A percentile compares a stretch with the other conserved stretches of the same genome.
These are phyloP conservation scores for Tagetes patula DNA, from an alignment of 129 eudicot genomes.

Conservation along the genomic window DNA sequence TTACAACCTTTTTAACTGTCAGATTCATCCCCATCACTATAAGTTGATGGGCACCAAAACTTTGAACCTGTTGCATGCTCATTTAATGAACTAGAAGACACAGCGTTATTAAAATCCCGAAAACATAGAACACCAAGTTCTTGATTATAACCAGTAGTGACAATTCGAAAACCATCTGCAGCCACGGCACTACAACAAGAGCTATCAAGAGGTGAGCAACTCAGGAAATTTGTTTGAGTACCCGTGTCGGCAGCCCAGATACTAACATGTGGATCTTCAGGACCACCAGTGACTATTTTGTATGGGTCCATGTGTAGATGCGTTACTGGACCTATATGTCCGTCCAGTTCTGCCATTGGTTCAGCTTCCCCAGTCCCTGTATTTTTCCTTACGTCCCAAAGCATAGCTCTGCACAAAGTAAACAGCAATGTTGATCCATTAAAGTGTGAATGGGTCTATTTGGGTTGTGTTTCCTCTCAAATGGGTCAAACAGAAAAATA, in stretches of 20 bases:
- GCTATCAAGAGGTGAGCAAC: constrained; percentile 24
- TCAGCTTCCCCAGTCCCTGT: constrained; percentile 31
- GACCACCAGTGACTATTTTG: constrained; percentile 72
- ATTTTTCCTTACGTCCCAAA: constrained; percentile 75
- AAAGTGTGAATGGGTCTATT: neutral
- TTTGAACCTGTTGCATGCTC: constrained; percentile 39
- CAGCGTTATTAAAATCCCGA: constrained; percentile 60
- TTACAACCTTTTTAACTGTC: constrained; percentile 22
- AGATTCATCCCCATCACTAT: constrained; percentile 42
- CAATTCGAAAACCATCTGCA: constrained; percentile 57
- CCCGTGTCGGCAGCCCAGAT: constrained; percentile 72
- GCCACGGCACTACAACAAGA: constrained; percentile 65
- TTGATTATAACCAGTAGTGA: constrained; percentile 39
- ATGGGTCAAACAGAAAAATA: neutral
- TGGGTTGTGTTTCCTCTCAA: neutral
- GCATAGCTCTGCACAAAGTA: constrained; percentile 55
- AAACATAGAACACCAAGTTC: constrained; percentile 35
- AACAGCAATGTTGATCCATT: constrained; percentile 16
- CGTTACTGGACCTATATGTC: constrained; percentile 67
- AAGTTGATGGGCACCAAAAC: constrained; percentile 52
- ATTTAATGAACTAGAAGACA: constrained; percentile 13
- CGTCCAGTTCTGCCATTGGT: constrained; percentile 57
- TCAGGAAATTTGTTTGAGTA: constrained; percentile 44
- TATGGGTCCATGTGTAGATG: constrained; percentile 65
- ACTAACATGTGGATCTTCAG: constrained; percentile 46